Percentiles rank a stretch among this genome's conserved stretches.
Conservation (phyloP, 2,329 filamentous ascomycete genomes). For the Arthrobotrys musiformis region DNA sequence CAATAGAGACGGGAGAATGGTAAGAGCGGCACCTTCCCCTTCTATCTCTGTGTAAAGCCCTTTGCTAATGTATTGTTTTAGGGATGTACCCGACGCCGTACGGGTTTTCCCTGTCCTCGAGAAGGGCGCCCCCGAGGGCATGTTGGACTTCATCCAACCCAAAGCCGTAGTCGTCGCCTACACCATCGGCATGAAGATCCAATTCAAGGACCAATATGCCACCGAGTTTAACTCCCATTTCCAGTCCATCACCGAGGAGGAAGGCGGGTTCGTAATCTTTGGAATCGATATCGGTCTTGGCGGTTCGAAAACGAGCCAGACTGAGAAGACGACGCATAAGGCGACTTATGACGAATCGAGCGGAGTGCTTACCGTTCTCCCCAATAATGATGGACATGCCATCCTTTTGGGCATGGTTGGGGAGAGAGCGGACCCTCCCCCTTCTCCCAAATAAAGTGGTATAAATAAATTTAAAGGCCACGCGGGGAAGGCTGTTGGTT, state of each 20-base stretch:
- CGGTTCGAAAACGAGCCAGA: background rate
- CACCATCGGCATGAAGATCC: conserved; percentile 14
- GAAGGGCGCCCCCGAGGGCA: background rate
- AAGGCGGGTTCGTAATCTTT: conserved; percentile 22
- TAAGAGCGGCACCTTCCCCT: background rate
- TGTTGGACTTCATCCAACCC: conserved; percentile 23
- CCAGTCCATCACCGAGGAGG: background rate
- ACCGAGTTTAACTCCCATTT: conserved; percentile 22
- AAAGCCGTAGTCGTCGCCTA: conserved; percentile 12
- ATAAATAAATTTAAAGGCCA: background rate
- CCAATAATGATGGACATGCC: conserved; percentile 19
- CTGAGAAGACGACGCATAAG: conserved; percentile 25
- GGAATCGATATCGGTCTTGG: conserved; percentile 15
- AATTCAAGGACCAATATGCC: conserved; percentile 21
- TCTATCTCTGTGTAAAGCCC: background rate
- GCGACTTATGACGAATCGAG: conserved; percentile 16
- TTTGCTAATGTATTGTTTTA: background rate
- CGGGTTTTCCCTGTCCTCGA: conserved; percentile 16
- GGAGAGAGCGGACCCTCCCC: background rate
- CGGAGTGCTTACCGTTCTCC: conserved; percentile 8
- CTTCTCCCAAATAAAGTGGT: background rate
- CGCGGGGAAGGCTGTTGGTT: too few species aligned
- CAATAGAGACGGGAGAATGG: background rate
- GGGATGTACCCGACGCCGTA: conserved; percentile 16
- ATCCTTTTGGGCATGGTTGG: conserved; percentile 22